phyloP scores from a whole-genome alignment of 208 protist species.

The Crithidia acanthocephali region DNA sequence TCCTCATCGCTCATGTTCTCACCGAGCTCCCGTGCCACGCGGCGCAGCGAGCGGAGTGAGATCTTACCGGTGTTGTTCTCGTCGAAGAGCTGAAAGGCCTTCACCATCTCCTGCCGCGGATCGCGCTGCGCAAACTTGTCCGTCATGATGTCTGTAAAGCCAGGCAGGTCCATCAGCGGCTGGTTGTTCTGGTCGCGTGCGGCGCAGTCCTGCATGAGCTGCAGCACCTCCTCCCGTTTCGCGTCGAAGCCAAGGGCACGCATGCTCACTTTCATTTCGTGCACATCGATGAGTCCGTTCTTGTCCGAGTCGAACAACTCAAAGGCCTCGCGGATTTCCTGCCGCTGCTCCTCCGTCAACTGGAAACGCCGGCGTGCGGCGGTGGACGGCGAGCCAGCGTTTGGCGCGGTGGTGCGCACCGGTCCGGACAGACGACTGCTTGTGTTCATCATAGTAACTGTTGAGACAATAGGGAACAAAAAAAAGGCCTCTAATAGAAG shows the following conservation, averaged over 20 bases:
- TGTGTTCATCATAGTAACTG: slow-evolving; percentile 33
- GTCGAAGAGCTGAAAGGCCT: slow-evolving; percentile 97
- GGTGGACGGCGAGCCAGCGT: slow-evolving; percentile 26
- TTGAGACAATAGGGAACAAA: too few relatives aligned
- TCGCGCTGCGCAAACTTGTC: slow-evolving; percentile 94
- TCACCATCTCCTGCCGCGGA: slow-evolving; percentile 95
- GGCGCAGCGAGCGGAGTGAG: slow-evolving; percentile 92
- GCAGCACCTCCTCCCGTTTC: slow-evolving; percentile 95
- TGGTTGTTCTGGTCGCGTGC: slow-evolving; percentile 82
- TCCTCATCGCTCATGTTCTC: slow-evolving; percentile 98
- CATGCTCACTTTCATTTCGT: slow-evolving; percentile 99
- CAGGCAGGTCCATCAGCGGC: slow-evolving; percentile 89
- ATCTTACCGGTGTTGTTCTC: slow-evolving; percentile 96
- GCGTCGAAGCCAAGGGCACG: slow-evolving; percentile 99
- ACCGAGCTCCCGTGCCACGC: slow-evolving; percentile 94
- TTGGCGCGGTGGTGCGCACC: slow-evolving; percentile 50
- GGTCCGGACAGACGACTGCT: slow-evolving; percentile 42
- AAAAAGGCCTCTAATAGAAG: too few relatives aligned
- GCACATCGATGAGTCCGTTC: slow-evolving; percentile 96
- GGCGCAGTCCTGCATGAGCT: slow-evolving; percentile 89
- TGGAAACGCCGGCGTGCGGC: slow-evolving; percentile 89
- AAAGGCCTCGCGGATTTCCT: slow-evolving; percentile 99
- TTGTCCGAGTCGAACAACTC: slow-evolving; percentile 99
- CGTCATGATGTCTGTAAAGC: slow-evolving; percentile 95
- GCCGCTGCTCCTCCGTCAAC: slow-evolving; percentile 98